Evolutionary conservation across 2,329 filamentous ascomycete species (phyloP), one percentile per base, ranked within the genome.

Genomic region (Arthroderma sp.): DNA sequence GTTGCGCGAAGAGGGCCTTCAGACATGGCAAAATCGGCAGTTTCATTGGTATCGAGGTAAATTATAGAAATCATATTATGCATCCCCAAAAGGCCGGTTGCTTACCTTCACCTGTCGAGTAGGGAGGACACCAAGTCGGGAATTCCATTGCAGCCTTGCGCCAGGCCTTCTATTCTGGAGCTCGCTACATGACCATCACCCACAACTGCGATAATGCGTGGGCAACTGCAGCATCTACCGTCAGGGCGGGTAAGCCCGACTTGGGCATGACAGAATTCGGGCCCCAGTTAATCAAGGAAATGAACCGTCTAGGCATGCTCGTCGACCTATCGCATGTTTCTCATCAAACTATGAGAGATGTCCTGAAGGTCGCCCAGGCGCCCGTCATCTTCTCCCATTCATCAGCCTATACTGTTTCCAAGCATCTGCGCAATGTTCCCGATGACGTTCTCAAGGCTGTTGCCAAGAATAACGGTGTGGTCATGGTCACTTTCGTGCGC

Each of bases 401-500:
- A 2, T 61, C 60, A 8, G 60, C 60, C 2, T 65, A 66, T 23
- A 61, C 59, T 3, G 44, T 68, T 1, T 63, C 60, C 37, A 61
- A 63, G 9, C 69, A 73, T 59, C 63, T 68, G 4, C 67, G 74
- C 1, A 73, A 76, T 52, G 73, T 73, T 0, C 72, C 73, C 1
- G 73, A 76, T 43, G 71, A 73, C 47, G 68, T 76, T 2, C 63
- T 76, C 1, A 61, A 66, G 3, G 60, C 61, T 1, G 61, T 76
- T 0, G 67, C 66, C 33, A 58, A 64, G 2, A 76, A 75, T 28
- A 64, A 67, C 1, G 73, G 74, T 0, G 65, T 76, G 8, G 64
- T 75, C 7, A 76, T 75, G 73, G 66, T 70, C 0, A 68, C 68
- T 0, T 74, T 74, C 41, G 65, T 73, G n/a, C 68, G 68, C 15